Percentiles rank a stretch among this genome's conserved stretches.
phyloP scores from a whole-genome alignment of 768 basidiomycete species.

The Collybiopsis luxurians region DNA sequence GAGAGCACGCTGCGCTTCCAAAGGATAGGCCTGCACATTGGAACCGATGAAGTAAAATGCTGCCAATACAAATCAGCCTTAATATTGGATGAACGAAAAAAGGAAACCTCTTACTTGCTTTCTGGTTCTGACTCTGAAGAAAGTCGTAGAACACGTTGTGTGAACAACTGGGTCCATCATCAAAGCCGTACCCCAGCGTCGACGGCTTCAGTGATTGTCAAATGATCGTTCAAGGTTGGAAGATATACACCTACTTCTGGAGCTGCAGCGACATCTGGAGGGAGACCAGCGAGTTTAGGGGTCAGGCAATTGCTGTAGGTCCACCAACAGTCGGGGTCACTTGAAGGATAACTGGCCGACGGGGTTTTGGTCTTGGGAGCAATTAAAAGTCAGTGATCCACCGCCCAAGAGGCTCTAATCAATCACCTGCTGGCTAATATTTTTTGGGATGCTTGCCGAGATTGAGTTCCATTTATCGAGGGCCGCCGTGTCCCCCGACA shows the following conservation, averaged over 20 bases:
- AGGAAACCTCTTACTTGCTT: constrained; percentile 39
- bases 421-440: constrained; percentile 41
- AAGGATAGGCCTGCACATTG: constrained; percentile 54
- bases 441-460: constrained; percentile 36
- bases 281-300: constrained; percentile 44
- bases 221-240: background rate
- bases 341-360: constrained; percentile 23
- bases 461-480: constrained; percentile 43
- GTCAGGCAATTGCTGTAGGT: constrained; percentile 35
- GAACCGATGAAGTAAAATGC: constrained; percentile 65
- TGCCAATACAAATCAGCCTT: constrained; percentile 20
- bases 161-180: constrained; percentile 64
- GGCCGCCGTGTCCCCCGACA: constrained; percentile 41
- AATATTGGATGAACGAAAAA: constrained; percentile 3
- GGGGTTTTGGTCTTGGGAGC: constrained; percentile 4
- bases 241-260: constrained; percentile 39
- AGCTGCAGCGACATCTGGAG: constrained; percentile 38
- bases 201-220: constrained; percentile 33
- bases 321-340: constrained; percentile 52
- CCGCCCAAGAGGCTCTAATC: too few relatives aligned
- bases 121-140: constrained; percentile 49
- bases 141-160: constrained; percentile 64
- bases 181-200: constrained; percentile 59
- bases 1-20: constrained; percentile 51
- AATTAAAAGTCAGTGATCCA: background rate